Percentiles rank a stretch among this genome's conserved stretches.
phyloP scores from a whole-genome alignment of 768 basidiomycete species.

The Amanita phalloides region DNA sequence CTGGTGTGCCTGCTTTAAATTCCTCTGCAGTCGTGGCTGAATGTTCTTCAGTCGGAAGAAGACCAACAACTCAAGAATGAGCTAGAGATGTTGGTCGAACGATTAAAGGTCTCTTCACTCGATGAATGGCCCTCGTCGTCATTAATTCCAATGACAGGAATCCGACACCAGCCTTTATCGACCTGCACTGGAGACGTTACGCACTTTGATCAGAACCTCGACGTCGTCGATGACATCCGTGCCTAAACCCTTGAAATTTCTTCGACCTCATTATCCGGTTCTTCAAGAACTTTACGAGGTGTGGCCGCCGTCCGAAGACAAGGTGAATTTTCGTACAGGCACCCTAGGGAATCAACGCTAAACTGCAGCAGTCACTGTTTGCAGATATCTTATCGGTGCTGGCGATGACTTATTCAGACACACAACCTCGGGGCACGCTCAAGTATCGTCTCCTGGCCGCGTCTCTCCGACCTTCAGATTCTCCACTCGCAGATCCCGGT shows the following conservation, averaged over 20 bases:
- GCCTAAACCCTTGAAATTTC: constrained; percentile 96
- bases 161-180: constrained; percentile 73
- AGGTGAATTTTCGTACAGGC: constrained; percentile 28
- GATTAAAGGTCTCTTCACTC: constrained; percentile 61
- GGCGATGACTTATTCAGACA: constrained; percentile 99
- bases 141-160: constrained; percentile 48
- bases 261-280: constrained; percentile 87
- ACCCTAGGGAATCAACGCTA: neutral
- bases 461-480: constrained; percentile 50
- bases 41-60: constrained; percentile 70
- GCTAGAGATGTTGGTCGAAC: constrained; percentile 93
- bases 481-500: constrained; percentile 80
- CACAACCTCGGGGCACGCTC: constrained; percentile 91
- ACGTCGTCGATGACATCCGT: constrained; percentile 99
- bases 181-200: constrained; percentile 86
- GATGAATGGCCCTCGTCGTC: neutral
- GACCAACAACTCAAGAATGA: constrained; percentile 89
- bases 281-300: constrained; percentile 77
- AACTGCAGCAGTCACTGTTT: constrained; percentile 62
- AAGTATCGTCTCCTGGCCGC: constrained; percentile 83
- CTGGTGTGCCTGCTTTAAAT: constrained; percentile 43
- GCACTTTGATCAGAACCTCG: constrained; percentile 89
- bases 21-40: constrained; percentile 4
- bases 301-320: constrained; percentile 71
- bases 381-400: constrained; percentile 96